These are phyloP conservation scores for Aspergillus panamensis DNA, from an alignment of 495 filamentous ascomycete genomes.

Conservation along the genomic window DNA sequence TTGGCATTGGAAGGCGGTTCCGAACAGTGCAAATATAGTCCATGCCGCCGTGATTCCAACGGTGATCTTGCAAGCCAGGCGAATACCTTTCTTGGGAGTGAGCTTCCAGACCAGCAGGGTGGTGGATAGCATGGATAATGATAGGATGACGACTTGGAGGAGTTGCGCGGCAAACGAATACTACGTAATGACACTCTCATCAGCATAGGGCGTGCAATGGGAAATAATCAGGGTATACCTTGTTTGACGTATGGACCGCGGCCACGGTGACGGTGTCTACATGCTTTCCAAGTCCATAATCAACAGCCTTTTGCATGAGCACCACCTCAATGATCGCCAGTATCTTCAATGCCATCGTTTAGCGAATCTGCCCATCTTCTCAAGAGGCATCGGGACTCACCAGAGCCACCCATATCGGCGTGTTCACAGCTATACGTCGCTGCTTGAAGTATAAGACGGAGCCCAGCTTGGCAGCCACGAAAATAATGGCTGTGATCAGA, in stretches of 20 bases:
- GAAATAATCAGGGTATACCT: conserved; percentile 8
- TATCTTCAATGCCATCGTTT: conserved; percentile 38
- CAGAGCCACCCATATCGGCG: conserved; percentile 33
- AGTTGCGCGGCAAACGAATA: conserved; percentile 28
- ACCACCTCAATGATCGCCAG: conserved; percentile 25
- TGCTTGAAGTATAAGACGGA: conserved; percentile 32
- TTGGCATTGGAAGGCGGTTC: conserved; percentile 28
- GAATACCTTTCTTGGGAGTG: conserved; percentile 23
- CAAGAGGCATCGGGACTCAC: conserved; percentile 12
- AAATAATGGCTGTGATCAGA: conserved; percentile 26
- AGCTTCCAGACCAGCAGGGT: conserved; percentile 28
- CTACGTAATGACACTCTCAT: conserved; percentile 1
- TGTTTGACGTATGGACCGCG: conserved; percentile 22
- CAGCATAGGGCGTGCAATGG: not conserved
- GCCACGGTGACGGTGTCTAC: conserved; percentile 15
- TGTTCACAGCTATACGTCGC: conserved; percentile 24
- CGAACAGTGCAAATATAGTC: conserved; percentile 23
- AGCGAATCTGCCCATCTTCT: not conserved
- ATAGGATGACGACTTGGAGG: conserved; percentile 26
- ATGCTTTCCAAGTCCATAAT: conserved; percentile 28
- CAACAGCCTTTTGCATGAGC: conserved; percentile 26
- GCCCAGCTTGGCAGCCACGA: conserved; percentile 23
- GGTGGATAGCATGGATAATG: conserved; percentile 27
- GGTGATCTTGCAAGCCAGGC: conserved; percentile 18
- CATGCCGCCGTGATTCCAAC: conserved; percentile 17